Conservation (phyloP, 371 early-diverging fungal species). For the Apophysomyces elegans region DNA sequence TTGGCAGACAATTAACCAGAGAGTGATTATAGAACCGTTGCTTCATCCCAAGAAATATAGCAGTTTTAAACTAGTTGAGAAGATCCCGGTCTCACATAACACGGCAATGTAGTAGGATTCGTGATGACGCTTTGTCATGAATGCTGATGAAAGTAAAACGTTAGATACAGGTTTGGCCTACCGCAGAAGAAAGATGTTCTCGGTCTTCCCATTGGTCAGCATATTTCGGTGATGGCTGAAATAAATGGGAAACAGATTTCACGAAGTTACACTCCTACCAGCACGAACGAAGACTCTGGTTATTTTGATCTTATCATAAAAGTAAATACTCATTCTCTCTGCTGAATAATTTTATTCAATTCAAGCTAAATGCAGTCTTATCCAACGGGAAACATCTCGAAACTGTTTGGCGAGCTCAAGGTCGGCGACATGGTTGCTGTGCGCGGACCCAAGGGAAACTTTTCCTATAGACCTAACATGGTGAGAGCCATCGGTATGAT, state of each 20-base stretch:
- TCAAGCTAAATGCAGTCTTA: constrained; percentile 50
- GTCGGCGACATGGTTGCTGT: constrained; percentile 79
- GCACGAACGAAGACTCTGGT: constrained; percentile 75
- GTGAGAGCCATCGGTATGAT: constrained; percentile 87
- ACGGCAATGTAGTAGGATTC: constrained; percentile 2
- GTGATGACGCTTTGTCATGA: not conserved
- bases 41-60: not conserved
- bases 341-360: not conserved
- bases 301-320: constrained; percentile 90
- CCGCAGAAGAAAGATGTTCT: constrained; percentile 62
- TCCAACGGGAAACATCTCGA: constrained; percentile 82
- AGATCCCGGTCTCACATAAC: constrained; percentile 1
- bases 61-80: constrained; percentile 1
- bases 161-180: constrained; percentile 75
- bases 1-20: not conserved
- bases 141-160: not conserved
- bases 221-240: constrained; percentile 80
- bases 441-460: constrained; percentile 89
- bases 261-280: constrained; percentile 90
- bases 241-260: constrained; percentile 80
- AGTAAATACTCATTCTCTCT: constrained; percentile 42
- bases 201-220: constrained; percentile 89
- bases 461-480: constrained; percentile 83
- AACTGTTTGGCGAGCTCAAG: constrained; percentile 65
- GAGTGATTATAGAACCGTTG: constrained; percentile 22